phyloP scores from a whole-genome alignment of 352 stramenopile genomes.

The Plasmopara halstedii region DNA sequence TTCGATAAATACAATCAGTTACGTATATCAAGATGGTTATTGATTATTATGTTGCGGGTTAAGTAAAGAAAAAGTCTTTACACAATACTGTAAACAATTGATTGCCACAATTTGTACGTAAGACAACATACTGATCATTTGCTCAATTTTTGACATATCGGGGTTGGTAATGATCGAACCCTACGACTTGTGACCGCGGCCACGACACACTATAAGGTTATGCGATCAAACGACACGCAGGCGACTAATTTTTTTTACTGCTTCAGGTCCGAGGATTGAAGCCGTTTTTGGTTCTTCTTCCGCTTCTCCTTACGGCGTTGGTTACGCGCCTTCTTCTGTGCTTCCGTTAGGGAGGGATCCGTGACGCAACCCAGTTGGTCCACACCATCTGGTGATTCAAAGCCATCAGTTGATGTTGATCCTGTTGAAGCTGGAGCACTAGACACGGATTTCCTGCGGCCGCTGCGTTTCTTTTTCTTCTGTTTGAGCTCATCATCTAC shows the following conservation, averaged over 20 bases:
- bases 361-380: conserved; percentile 16
- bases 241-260: not conserved
- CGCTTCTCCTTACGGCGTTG: conserved; percentile 70
- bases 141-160: no score
- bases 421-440: conserved; percentile 12
- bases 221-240: not conserved
- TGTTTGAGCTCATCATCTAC: no score
- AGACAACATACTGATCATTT: no score
- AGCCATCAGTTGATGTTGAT: conserved; percentile 20
- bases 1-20: no score
- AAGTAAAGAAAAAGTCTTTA: no score
- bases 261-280: not conserved
- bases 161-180: not conserved
- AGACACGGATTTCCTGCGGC: conserved; percentile 19
- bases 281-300: conserved; percentile 60
- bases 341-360: conserved; percentile 28
- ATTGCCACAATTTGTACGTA: no score
- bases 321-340: conserved; percentile 65
- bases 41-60: no score
- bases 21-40: no score
- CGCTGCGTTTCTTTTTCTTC: conserved; percentile 36
- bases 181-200: no score
- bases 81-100: no score
- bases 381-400: conserved; percentile 28
- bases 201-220: not conserved